Conservation (phyloP, 768 basidiomycete species). For the Albatrellus ellisii region DNA sequence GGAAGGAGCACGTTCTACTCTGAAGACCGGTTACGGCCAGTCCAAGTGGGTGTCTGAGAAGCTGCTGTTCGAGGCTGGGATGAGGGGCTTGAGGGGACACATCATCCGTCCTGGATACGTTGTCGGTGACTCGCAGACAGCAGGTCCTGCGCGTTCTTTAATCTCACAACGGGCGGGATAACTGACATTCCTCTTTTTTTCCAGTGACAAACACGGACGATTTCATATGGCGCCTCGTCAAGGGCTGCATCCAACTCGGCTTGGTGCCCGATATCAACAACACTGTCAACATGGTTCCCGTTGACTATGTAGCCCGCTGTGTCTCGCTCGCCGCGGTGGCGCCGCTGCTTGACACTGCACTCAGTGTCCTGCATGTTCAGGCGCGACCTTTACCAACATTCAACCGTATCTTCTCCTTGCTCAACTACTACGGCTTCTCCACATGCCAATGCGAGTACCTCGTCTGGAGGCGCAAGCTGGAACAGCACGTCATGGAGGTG, state of each 20-base stretch:
- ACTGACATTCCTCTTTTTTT: neutral
- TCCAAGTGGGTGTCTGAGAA: slow-evolving; percentile 99
- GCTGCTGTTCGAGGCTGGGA: slow-evolving; percentile 82
- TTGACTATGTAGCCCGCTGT: slow-evolving; percentile 87
- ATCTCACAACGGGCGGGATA: neutral
- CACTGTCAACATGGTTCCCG: slow-evolving; percentile 95
- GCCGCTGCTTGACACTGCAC: slow-evolving; percentile 27
- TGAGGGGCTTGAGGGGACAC: slow-evolving; percentile 70
- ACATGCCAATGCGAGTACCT: slow-evolving; percentile 79
- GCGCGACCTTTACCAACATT: slow-evolving; percentile 82
- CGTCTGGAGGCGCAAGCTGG: slow-evolving; percentile 81
- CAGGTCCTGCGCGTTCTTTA: slow-evolving; percentile 44
- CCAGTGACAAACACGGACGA: slow-evolving; percentile 94
- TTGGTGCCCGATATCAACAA: slow-evolving; percentile 96
- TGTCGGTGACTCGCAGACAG: slow-evolving; percentile 81
- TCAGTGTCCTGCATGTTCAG: slow-evolving; percentile 71
- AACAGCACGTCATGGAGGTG: slow-evolving; percentile 87
- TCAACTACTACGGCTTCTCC: slow-evolving; percentile 69
- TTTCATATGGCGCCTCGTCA: slow-evolving; percentile 96
- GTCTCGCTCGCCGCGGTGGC: slow-evolving; percentile 60
- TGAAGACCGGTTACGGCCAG: slow-evolving; percentile 94
- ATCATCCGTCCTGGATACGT: slow-evolving; percentile 94
- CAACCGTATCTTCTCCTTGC: slow-evolving; percentile 68
- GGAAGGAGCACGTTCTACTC: slow-evolving; percentile 59
- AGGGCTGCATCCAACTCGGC: slow-evolving; percentile 97